Evolutionary conservation across 345 rosid species (phyloP).

Genomic region (Eucalyptus sp.): DNA sequence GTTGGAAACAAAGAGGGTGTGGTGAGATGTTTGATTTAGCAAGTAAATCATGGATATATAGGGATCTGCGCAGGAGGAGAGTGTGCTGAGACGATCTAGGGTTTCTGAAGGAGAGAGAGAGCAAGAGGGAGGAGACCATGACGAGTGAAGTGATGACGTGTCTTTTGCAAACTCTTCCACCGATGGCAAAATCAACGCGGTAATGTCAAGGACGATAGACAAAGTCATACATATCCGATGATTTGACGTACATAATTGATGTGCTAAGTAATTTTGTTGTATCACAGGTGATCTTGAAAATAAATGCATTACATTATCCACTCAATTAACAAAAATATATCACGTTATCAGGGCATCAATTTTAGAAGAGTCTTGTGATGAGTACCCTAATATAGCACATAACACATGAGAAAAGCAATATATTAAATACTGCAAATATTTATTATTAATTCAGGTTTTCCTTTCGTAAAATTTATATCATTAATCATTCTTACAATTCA

Average conservation of each 20-base stretch:
- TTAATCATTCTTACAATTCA: background rate
- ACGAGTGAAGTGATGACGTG: background rate
- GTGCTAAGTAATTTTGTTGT: background rate
- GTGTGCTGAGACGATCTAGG: background rate
- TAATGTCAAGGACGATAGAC: background rate
- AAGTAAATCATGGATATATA: background rate
- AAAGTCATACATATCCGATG: background rate
- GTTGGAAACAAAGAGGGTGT: background rate
- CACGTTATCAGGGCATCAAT: background rate
- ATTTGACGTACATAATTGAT: background rate
- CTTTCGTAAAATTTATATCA: background rate
- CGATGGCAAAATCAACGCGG: background rate
- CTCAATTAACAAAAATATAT: background rate
- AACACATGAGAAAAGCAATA: background rate
- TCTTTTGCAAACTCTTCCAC: background rate
- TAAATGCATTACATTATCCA: background rate
- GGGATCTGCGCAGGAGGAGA: background rate
- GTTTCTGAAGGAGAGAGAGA: background rate
- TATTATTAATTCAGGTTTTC: background rate
- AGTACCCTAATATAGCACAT: background rate
- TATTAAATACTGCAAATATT: background rate
- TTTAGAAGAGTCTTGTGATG: background rate
- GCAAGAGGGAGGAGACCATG: background rate
- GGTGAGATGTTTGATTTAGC: background rate
- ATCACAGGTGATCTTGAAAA: background rate